A percentile compares a stretch with the other conserved stretches of the same genome.
Evolutionary conservation across 2,329 filamentous ascomycete genomes (phyloP).

Genomic region (Fusarium lateritium): DNA sequence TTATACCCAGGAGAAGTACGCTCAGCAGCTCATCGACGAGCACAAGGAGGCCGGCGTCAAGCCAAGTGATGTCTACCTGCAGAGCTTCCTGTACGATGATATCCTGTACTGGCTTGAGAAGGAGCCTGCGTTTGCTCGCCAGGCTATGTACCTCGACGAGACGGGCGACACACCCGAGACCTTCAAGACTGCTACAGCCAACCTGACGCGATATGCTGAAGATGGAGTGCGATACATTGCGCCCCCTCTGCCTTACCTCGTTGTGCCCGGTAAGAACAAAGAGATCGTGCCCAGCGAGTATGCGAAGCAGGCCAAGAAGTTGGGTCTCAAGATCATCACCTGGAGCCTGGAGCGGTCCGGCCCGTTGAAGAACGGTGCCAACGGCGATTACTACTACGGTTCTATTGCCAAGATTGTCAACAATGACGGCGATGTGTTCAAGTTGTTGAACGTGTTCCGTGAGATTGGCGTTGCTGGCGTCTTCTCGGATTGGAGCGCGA

Average conservation of each 20-base stretch:
- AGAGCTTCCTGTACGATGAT: constrained; percentile 76
- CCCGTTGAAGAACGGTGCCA: constrained; percentile 66
- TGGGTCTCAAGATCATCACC: constrained; percentile 75
- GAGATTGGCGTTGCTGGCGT: constrained; percentile 73
- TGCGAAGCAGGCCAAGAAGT: constrained; percentile 70
- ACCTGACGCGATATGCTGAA: constrained; percentile 68
- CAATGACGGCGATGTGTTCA: constrained; percentile 77
- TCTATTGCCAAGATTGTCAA: constrained; percentile 68
- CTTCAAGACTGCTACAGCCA: constrained; percentile 68
- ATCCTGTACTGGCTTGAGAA: constrained; percentile 76
- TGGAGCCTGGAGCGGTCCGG: constrained; percentile 79
- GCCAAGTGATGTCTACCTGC: constrained; percentile 70
- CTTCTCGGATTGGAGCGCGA: constrained; percentile 79
- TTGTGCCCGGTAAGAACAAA: constrained; percentile 62
- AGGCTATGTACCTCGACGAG: constrained; percentile 77
- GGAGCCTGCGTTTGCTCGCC: constrained; percentile 71
- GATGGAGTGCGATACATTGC: constrained; percentile 74
- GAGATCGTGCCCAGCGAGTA: constrained; percentile 75
- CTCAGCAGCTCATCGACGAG: constrained; percentile 75
- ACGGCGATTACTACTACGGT: constrained; percentile 69
- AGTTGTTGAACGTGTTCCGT: constrained; percentile 74
- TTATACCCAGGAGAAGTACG: constrained; percentile 76
- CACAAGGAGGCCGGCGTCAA: constrained; percentile 68
- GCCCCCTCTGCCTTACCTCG: constrained; percentile 74
- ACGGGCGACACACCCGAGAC: constrained; percentile 68